These are phyloP conservation scores for Endoconidiophora polonica DNA, from an alignment of 2,329 filamentous ascomycete species.

Conservation along the genomic window DNA sequence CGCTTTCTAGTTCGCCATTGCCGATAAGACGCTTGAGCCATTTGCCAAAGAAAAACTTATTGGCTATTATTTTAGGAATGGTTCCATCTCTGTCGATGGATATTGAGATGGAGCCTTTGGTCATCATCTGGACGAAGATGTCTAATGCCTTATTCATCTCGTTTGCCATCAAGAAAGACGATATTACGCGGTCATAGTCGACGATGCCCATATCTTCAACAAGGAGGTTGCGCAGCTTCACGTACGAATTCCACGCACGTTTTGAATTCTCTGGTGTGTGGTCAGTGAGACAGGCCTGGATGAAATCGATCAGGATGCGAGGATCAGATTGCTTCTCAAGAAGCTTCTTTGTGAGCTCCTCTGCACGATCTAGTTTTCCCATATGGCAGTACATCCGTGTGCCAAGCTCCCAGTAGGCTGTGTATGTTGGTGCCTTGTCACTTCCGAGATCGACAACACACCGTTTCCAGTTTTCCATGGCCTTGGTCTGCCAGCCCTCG, in stretches of 20 bases:
- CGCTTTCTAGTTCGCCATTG: conserved; percentile 52
- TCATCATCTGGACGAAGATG: conserved; percentile 84
- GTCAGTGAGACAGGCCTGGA: conserved; percentile 45
- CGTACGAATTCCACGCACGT: conserved; percentile 52
- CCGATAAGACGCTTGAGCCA: conserved; percentile 78
- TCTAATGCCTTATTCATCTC: conserved; percentile 51
- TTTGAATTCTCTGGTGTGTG: conserved; percentile 27
- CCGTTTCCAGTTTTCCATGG: conserved; percentile 47
- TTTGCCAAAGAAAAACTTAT: conserved; percentile 72
- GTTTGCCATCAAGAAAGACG: conserved; percentile 51
- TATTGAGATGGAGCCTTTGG: conserved; percentile 30
- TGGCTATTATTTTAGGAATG: conserved; percentile 36
- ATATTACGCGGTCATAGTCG: conserved; percentile 61
- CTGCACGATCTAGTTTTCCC: conserved; percentile 42
- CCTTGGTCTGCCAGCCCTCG: conserved; percentile 41
- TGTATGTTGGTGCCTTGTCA: conserved; percentile 27
- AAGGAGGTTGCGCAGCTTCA: conserved; percentile 43
- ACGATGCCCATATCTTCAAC: conserved; percentile 45
- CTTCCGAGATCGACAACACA: conserved; percentile 34
- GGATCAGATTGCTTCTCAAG: conserved; percentile 32
- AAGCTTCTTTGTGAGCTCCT: conserved; percentile 37
- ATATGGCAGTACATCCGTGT: conserved; percentile 44
- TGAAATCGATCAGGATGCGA: conserved; percentile 49
- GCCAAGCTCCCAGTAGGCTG: conserved; percentile 47
- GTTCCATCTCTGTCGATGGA: conserved; percentile 25